Percentiles rank a stretch among this genome's conserved stretches.
phyloP scores from a whole-genome alignment of 768 basidiomycete genomes.

The Lentinula aciculospora region DNA sequence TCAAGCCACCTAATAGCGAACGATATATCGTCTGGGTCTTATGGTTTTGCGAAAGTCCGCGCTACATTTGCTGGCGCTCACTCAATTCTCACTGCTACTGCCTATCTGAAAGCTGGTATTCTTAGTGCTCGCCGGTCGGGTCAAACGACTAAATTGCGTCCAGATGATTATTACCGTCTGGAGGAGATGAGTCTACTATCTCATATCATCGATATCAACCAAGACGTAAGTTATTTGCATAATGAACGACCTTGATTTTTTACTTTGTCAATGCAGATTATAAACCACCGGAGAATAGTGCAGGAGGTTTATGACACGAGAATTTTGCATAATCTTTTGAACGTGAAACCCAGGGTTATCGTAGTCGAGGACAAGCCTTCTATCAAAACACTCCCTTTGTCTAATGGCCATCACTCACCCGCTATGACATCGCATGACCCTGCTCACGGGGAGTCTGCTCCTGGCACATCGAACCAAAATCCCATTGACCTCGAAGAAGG shows the following conservation, averaged over 20 bases:
- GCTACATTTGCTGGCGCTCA: constrained; percentile 80
- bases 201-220: constrained; percentile 51
- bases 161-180: constrained; percentile 24
- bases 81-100: constrained; percentile 69
- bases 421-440: background rate
- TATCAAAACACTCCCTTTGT: background rate
- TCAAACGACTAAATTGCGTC: background rate
- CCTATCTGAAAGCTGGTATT: constrained; percentile 41
- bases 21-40: constrained; percentile 89
- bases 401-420: background rate
- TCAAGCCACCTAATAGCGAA: constrained; percentile 50
- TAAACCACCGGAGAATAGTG: constrained; percentile 42
- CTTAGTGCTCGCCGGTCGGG: constrained; percentile 7
- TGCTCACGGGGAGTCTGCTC: background rate
- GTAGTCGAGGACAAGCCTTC: constrained; percentile 5
- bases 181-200: constrained; percentile 53
- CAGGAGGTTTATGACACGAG: constrained; percentile 41
- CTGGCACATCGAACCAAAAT: background rate
- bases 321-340: constrained; percentile 39
- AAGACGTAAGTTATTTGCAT: constrained; percentile 36
- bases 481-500: background rate
- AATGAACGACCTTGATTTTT: background rate
- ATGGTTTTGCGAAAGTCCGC: constrained; percentile 75
- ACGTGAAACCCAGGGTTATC: constrained; percentile 17
- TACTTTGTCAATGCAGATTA: constrained; percentile 26